Evolutionary conservation across 208 protist species (phyloP).

Genomic region (Trypanosoma lewisi): DNA sequence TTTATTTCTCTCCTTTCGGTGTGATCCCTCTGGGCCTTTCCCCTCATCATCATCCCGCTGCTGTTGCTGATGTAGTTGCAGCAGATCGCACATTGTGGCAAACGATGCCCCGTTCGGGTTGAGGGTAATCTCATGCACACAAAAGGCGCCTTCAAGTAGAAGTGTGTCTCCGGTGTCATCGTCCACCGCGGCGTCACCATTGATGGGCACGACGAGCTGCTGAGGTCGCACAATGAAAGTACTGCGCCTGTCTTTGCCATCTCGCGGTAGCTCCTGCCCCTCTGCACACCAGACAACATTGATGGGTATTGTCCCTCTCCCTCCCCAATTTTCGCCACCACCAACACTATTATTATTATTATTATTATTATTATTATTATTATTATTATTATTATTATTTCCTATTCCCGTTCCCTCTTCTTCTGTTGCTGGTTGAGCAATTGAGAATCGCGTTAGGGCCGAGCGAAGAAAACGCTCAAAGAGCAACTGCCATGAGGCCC

Average conservation of each 20-base stretch:
- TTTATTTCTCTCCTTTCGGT: background rate
- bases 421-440: background rate
- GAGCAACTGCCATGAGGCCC: conserved; percentile 1
- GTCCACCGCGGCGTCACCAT: conserved; percentile 40
- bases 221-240: conserved; percentile 52
- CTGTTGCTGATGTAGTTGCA: conserved; percentile 15
- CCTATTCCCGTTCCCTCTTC: background rate
- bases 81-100: conserved; percentile 27
- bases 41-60: background rate
- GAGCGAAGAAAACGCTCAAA: conserved; percentile 22
- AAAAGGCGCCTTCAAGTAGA: conserved; percentile 46
- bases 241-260: conserved; percentile 6
- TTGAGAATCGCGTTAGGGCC: conserved; percentile 14
- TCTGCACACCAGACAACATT: conserved; percentile 10
- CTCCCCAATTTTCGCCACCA: no score
- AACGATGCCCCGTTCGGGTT: conserved; percentile 33
- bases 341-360: no score
- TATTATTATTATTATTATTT: no score
- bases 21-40: background rate
- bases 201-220: conserved; percentile 30
- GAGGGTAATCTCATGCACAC: conserved; percentile 41
- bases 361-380: no score
- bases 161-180: conserved; percentile 33
- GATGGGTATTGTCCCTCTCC: background rate
- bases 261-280: conserved; percentile 1